Evolutionary conservation across 148 eudicot species (phyloP), one percentile per base, ranked within the genome.

Genomic region (Silene conica): DNA sequence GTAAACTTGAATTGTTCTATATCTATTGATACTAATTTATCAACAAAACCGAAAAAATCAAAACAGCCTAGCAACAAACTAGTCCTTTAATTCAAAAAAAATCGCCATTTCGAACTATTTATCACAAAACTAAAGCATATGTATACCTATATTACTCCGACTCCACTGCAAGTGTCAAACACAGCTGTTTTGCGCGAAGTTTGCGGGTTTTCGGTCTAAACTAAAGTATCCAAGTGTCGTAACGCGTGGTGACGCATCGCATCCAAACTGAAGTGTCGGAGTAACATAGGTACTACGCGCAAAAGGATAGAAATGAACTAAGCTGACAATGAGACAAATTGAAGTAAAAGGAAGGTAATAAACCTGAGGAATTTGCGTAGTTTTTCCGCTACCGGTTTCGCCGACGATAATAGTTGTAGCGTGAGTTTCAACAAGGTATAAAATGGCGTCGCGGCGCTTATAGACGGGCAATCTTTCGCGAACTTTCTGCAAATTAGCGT

Each of bases 321-420:
- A 65, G 13, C 18, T 55, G 13, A 16, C 8, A 74, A 70, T 46
- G 0, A 48, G 20, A 25, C 22, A 25, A 16, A 26, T 45, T 13
- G 31, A 63, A 26, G 11, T 12, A 50, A 3, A 20, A 25, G 22
- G 65, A 41, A 12, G 6, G 22, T n/a, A 77, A 65, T 26, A 58
- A 34, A 88, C 98, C 93, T 90, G 98, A 78, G 99, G 99, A 62
- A 95, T 92, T 77, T 95, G 99, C 71, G 99, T 95, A 52, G 97
- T 95, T 81, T 92, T 95, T 22, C 97, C 97, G 63, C 96, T 90
- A 9, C 99, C 97, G 2, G 97, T 92, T 72, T 95, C 97, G 20
- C 99, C 99, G 69, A 95, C 97, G 52, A 95, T 73, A 43, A 95
- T 84, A 31, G 94, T 82, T 34, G 94, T 92, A 64, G 96, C 85